Conservation (phyloP, 1,139 yeast genomes). For the Hemisphaericaspora xylofermentans region DNA sequence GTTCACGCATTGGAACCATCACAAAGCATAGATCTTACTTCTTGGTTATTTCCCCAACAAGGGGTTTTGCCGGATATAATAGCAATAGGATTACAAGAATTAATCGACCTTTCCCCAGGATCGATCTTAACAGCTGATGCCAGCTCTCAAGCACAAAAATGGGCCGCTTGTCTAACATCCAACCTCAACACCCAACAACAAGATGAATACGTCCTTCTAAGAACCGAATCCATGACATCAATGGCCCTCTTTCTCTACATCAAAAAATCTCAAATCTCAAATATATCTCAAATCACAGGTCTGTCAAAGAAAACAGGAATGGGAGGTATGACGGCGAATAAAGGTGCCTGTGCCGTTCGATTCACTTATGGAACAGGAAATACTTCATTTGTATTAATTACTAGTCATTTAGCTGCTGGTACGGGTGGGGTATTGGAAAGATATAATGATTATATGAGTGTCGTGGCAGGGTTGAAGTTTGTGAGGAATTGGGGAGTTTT, state of each 20-base stretch:
- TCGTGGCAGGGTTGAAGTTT: conserved; percentile 74
- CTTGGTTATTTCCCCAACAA: conserved; percentile 78
- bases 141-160: conserved; percentile 57
- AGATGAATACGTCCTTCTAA: conserved; percentile 37
- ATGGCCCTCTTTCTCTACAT: conserved; percentile 42
- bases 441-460: conserved; percentile 81
- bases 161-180: conserved; percentile 58
- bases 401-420: conserved; percentile 96
- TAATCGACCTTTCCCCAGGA: conserved; percentile 86
- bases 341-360: conserved; percentile 88
- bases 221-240: conserved; percentile 47
- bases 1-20: conserved; percentile 70
- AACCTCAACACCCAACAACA: conserved; percentile 48
- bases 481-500: conserved; percentile 65
- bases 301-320: conserved; percentile 83
- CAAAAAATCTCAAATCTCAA: conserved; percentile 48
- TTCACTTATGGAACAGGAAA: conserved; percentile 74
- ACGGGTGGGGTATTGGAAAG: conserved; percentile 80
- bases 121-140: conserved; percentile 68
- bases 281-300: conserved; percentile 75
- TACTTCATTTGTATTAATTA: conserved; percentile 78
- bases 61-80: conserved; percentile 57
- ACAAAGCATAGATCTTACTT: conserved; percentile 53
- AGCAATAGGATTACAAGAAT: conserved; percentile 89
- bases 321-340: conserved; percentile 90